These are phyloP conservation scores for Clonostachys byssicola DNA, from an alignment of 2,329 filamentous ascomycete species.

Conservation along the genomic window DNA sequence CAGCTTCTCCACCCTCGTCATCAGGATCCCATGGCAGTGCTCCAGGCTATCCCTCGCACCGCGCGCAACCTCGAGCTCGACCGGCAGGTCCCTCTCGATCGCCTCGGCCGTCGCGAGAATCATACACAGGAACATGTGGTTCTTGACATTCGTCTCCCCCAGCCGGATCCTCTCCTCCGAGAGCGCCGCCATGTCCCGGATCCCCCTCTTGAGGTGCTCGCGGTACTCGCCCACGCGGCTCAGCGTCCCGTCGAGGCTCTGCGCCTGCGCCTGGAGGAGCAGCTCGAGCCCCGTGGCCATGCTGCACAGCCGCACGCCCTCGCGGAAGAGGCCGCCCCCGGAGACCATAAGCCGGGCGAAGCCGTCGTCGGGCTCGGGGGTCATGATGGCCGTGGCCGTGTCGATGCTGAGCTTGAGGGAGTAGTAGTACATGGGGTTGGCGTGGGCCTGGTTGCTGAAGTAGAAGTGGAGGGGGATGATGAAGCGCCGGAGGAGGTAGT, in stretches of 20 bases:
- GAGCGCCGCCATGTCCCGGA: slow-evolving; percentile 18
- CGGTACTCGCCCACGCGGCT: slow-evolving; percentile 17
- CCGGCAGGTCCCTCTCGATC: too few species aligned
- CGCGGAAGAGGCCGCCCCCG: slow-evolving; percentile 34
- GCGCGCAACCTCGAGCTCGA: too few species aligned
- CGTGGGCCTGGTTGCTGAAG: slow-evolving; percentile 33
- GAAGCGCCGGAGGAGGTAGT: slow-evolving; percentile 49
- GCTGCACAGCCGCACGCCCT: slow-evolving; percentile 26
- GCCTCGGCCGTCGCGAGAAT: slow-evolving; percentile 25
- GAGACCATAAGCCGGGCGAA: slow-evolving; percentile 28
- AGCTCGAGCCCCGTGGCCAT: slow-evolving; percentile 28
- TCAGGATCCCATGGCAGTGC: too few species aligned
- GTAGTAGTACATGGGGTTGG: slow-evolving; percentile 42
- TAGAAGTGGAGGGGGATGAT: slow-evolving; percentile 48
- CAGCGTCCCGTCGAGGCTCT: slow-evolving; percentile 20
- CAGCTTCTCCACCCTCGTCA: too few species aligned
- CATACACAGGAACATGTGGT: slow-evolving; percentile 30
- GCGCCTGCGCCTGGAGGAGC: slow-evolving; percentile 19
- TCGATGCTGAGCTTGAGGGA: slow-evolving; percentile 44
- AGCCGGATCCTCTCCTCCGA: slow-evolving; percentile 23
- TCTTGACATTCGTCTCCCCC: slow-evolving; percentile 40
- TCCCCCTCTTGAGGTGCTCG: slow-evolving; percentile 8
- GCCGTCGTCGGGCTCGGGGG: slow-evolving; percentile 24
- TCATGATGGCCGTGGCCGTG: slow-evolving; percentile 26
- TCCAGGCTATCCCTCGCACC: too few species aligned